phyloP scores from a whole-genome alignment of 2,329 filamentous ascomycete genomes.

The Penicillium decumbens region DNA sequence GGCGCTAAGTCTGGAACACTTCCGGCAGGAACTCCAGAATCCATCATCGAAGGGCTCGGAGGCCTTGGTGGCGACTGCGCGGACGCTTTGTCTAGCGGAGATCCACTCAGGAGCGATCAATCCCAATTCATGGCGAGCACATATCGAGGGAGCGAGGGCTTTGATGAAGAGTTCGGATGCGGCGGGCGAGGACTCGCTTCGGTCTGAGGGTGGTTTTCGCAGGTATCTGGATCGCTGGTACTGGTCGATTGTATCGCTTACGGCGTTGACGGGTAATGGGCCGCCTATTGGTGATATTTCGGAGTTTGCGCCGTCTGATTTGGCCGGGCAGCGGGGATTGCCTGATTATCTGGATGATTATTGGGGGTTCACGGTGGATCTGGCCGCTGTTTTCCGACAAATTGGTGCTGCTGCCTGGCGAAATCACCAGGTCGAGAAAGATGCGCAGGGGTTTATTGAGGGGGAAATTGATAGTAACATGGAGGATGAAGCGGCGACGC shows the following conservation, averaged over 20 bases:
- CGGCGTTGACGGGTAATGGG: constrained; percentile 39
- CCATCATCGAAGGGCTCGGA: constrained; percentile 30
- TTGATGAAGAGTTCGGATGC: constrained; percentile 30
- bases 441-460: constrained; percentile 10
- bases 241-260: constrained; percentile 41
- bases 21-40: constrained; percentile 38
- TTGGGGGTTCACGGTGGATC: constrained; percentile 40
- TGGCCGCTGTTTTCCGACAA: constrained; percentile 37
- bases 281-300: constrained; percentile 31
- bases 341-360: constrained; percentile 42
- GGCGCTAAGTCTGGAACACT: constrained; percentile 40
- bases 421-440: constrained; percentile 19
- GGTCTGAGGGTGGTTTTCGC: constrained; percentile 31
- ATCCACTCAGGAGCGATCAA: constrained; percentile 40
- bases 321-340: constrained; percentile 11
- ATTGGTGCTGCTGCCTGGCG: constrained; percentile 39
- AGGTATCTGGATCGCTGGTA: constrained; percentile 42
- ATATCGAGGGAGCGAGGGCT: constrained; percentile 42
- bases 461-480: constrained; percentile 21
- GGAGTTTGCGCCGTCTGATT: constrained; percentile 15
- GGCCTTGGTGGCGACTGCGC: constrained; percentile 40
- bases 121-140: constrained; percentile 41
- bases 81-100: constrained; percentile 43
- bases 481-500: constrained; percentile 28
- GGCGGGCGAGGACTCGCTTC: constrained; percentile 19